These are phyloP conservation scores for Cystobasidium slooffiae DNA, from an alignment of 1,284 basidiomycete species.

Conservation along the genomic window DNA sequence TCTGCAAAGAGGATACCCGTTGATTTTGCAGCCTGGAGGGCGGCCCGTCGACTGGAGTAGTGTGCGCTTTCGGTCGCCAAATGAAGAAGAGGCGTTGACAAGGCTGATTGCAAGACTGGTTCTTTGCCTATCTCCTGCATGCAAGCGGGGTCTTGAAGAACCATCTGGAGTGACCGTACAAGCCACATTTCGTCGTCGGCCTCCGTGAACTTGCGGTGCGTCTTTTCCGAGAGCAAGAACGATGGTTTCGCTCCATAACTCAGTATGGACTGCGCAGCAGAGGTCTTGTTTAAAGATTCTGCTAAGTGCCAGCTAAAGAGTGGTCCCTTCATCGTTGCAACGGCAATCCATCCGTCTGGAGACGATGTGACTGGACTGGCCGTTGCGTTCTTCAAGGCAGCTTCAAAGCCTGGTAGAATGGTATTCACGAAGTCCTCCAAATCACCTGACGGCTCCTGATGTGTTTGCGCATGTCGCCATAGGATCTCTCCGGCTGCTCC, in stretches of 20 bases:
- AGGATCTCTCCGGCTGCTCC: conserved; percentile 63
- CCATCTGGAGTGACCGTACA: conserved; percentile 64
- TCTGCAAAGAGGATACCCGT: neutral
- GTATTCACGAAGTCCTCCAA: conserved; percentile 62
- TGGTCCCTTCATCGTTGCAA: conserved; percentile 71
- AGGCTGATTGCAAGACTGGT: neutral
- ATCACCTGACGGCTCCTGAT: conserved; percentile 52
- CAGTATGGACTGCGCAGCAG: conserved; percentile 55
- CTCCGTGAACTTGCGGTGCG: conserved; percentile 72
- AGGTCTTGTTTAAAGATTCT: conserved; percentile 52
- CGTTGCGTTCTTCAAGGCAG: conserved; percentile 67
- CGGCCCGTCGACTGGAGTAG: neutral
- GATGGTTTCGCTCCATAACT: conserved; percentile 68
- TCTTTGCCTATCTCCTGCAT: neutral
- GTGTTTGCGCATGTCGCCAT: conserved; percentile 59
- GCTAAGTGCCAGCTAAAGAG: conserved; percentile 40
- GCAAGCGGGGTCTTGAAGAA: neutral
- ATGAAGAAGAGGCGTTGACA: conserved; percentile 8
- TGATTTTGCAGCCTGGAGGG: neutral
- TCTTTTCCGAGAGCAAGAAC: conserved; percentile 83
- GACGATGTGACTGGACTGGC: conserved; percentile 66
- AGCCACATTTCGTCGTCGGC: conserved; percentile 77
- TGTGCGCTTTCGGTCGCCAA: conserved; percentile 25
- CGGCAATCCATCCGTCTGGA: conserved; percentile 81
- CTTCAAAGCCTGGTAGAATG: conserved; percentile 69